These are phyloP conservation scores for Penicillium sp. DNA, from an alignment of 2,329 filamentous ascomycete species.

Conservation along the genomic window DNA sequence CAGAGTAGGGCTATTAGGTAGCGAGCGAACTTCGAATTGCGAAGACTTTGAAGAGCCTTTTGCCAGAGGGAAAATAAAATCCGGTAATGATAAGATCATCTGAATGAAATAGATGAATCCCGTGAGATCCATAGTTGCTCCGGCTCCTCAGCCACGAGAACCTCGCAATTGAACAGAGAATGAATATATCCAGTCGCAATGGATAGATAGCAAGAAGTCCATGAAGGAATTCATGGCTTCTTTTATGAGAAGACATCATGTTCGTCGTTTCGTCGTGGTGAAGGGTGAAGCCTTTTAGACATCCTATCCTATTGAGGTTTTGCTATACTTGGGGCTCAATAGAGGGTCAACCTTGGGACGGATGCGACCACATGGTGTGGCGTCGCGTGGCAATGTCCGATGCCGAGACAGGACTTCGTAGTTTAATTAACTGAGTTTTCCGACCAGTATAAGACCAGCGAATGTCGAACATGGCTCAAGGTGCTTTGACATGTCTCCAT, in stretches of 20 bases:
- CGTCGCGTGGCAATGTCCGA: neutral
- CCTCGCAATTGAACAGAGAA: neutral
- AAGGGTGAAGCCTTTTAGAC: slow-evolving; percentile 2
- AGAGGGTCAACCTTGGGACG: neutral
- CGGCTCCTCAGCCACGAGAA: neutral
- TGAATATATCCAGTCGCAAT: neutral
- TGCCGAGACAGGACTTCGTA: neutral
- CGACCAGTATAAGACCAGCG: neutral
- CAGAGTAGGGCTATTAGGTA: slow-evolving; percentile 28
- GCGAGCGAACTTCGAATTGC: slow-evolving; percentile 26
- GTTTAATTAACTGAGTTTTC: neutral
- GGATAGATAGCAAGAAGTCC: neutral
- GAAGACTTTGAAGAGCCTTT: slow-evolving; percentile 8
- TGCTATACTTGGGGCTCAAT: slow-evolving; percentile 18
- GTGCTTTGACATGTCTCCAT: neutral
- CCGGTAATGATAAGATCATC: slow-evolving; percentile 15
- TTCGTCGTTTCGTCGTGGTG: neutral
- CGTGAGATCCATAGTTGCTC: slow-evolving; percentile 19
- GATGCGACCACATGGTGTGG: neutral
- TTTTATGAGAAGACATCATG: neutral
- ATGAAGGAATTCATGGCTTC: slow-evolving; percentile 8
- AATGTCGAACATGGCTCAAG: neutral
- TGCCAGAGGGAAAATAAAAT: slow-evolving; percentile 6
- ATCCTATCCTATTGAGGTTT: slow-evolving; percentile 8
- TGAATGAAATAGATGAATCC: slow-evolving; percentile 21